phyloP scores from a whole-genome alignment of 2,329 filamentous ascomycete species.

The Penicillium thymicola region DNA sequence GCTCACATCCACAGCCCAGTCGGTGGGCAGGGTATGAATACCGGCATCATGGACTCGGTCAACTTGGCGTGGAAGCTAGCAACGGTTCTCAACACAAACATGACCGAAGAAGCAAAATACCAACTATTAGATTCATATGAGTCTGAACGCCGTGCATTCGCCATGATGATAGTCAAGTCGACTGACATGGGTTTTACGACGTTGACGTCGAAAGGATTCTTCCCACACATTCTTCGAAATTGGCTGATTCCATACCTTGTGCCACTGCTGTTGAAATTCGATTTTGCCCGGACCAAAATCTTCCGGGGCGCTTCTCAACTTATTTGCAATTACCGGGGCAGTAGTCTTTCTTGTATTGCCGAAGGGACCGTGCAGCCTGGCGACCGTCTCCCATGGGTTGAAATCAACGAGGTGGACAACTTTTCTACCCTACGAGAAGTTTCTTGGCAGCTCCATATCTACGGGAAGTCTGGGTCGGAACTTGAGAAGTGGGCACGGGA shows the following conservation, averaged over 20 bases:
- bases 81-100: conserved; percentile 37
- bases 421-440: conserved; percentile 25
- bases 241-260: conserved; percentile 40
- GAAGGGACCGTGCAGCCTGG: conserved; percentile 44
- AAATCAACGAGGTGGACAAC: conserved; percentile 24
- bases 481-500: conserved; percentile 26
- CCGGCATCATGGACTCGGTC: conserved; percentile 53
- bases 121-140: conserved; percentile 50
- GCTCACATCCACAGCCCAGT: conserved; percentile 56
- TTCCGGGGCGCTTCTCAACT: conserved; percentile 45
- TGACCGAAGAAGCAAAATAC: conserved; percentile 32
- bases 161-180: conserved; percentile 40
- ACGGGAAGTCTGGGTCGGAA: conserved; percentile 16
- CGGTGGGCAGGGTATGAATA: conserved; percentile 59
- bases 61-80: conserved; percentile 57
- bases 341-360: conserved; percentile 31
- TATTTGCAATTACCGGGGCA: conserved; percentile 44
- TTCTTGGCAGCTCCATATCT: conserved; percentile 34
- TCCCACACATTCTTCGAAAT: conserved; percentile 42
- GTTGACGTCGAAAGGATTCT: conserved; percentile 37
- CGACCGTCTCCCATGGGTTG: conserved; percentile 43
- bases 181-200: conserved; percentile 45
- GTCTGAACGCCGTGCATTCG: conserved; percentile 49
- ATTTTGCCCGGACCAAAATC: conserved; percentile 15
- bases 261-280: conserved; percentile 23